phyloP scores from a whole-genome alignment of 306 rosid genomes.

The Trichosanthes cucumerina region DNA sequence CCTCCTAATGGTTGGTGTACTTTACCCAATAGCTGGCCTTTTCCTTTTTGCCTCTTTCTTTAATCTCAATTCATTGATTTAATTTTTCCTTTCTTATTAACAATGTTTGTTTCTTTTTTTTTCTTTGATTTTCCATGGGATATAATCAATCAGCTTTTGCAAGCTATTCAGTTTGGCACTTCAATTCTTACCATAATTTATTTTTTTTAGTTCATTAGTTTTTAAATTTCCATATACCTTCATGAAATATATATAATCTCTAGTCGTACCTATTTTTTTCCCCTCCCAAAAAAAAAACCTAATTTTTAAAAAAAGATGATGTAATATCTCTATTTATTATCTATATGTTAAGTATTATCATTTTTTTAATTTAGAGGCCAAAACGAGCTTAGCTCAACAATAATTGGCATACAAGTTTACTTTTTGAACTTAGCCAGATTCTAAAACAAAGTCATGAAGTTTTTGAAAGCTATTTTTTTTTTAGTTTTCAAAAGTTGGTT shows the following conservation, averaged over 20 bases:
- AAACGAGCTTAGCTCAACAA: too few relatives aligned
- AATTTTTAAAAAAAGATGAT: too few relatives aligned
- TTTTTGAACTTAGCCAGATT: too few relatives aligned
- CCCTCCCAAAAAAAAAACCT: too few relatives aligned
- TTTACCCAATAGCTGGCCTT: neutral
- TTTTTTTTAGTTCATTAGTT: neutral
- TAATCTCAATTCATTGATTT: neutral
- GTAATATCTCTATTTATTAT: neutral
- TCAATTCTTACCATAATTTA: neutral
- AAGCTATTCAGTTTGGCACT: neutral
- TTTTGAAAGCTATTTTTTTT: too few relatives aligned
- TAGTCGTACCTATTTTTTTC: neutral
- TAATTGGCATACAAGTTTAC: too few relatives aligned
- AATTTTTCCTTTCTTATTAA: neutral
- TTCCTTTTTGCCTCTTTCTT: neutral
- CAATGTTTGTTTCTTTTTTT: neutral
- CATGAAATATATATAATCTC: too few relatives aligned
- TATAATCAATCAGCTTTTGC: neutral
- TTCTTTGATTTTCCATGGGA: neutral
- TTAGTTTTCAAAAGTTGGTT: too few relatives aligned
- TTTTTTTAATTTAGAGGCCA: neutral
- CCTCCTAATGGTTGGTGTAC: slow-evolving; percentile 3
- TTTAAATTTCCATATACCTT: neutral
- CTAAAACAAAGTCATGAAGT: too few relatives aligned
- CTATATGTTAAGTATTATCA: neutral